phyloP scores from a whole-genome alignment of 1,284 basidiomycete species.

The Rhodotorula sp. region DNA sequence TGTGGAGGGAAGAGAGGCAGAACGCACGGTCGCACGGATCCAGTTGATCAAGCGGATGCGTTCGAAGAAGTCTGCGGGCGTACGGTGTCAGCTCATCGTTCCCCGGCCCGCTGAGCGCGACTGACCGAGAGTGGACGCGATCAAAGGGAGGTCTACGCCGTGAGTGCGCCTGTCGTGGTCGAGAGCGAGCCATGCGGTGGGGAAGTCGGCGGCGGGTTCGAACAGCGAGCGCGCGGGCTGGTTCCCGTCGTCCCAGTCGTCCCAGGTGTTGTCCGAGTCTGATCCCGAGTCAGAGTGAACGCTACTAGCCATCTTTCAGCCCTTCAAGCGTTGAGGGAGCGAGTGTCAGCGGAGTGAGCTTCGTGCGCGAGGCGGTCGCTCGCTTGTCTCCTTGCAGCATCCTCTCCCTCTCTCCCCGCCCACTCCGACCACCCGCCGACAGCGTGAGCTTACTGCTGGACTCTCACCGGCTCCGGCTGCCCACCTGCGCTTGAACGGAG shows the following conservation, averaged over 20 bases:
- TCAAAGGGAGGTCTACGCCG: slow-evolving; percentile 62
- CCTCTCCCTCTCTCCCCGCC: not conserved
- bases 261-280: slow-evolving; percentile 64
- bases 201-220: slow-evolving; percentile 60
- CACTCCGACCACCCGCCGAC: not conserved
- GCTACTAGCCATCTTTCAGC: not conserved
- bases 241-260: slow-evolving; percentile 71
- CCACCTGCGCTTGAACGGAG: not conserved
- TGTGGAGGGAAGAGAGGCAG: not conserved
- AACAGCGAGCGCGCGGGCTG: slow-evolving; percentile 74
- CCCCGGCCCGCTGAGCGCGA: slow-evolving; percentile 18
- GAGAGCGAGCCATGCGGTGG: slow-evolving; percentile 63
- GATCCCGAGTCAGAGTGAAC: slow-evolving; percentile 12
- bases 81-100: not conserved
- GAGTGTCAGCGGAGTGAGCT: not conserved
- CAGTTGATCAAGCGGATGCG: slow-evolving; percentile 79
- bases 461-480: not conserved
- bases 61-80: slow-evolving; percentile 61
- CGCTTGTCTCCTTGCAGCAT: not conserved
- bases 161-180: slow-evolving; percentile 64
- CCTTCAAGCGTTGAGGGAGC: not conserved
- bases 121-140: slow-evolving; percentile 59
- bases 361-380: not conserved
- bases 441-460: not conserved
- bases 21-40: slow-evolving; percentile 67